These are phyloP conservation scores for Sphaerulina musiva DNA, from an alignment of 2,329 filamentous ascomycete species.

Conservation along the genomic window DNA sequence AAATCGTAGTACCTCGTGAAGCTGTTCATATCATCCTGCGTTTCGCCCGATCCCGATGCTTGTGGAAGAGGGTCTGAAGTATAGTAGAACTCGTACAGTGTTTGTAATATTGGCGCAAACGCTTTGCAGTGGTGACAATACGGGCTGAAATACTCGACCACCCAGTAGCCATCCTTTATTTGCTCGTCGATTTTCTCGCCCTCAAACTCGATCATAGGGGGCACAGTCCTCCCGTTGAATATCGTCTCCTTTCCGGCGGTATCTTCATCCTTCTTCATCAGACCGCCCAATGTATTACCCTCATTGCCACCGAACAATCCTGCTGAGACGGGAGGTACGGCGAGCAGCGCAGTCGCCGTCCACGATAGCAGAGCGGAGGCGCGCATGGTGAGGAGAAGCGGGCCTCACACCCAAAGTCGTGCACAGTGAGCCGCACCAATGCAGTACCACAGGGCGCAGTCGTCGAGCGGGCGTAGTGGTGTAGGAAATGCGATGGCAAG, in stretches of 20 bases:
- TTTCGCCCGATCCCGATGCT: slow-evolving; percentile 39
- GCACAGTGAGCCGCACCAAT: background rate
- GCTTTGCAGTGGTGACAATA: slow-evolving; percentile 64
- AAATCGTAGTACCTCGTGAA: slow-evolving; percentile 85
- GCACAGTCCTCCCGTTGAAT: slow-evolving; percentile 63
- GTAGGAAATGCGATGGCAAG: slow-evolving; percentile 2
- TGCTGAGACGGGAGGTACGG: slow-evolving; percentile 13
- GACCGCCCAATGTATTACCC: background rate
- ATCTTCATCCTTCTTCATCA: slow-evolving; percentile 14
- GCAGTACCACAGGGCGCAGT: background rate
- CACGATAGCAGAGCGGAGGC: slow-evolving; percentile 26
- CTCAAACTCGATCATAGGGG: slow-evolving; percentile 57
- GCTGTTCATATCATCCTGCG: slow-evolving; percentile 50
- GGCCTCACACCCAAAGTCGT: slow-evolving; percentile 4
- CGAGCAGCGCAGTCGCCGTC: slow-evolving; percentile 28
- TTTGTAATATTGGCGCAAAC: slow-evolving; percentile 82
- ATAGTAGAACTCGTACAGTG: slow-evolving; percentile 89
- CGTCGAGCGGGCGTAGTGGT: background rate
- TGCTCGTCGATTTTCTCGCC: slow-evolving; percentile 53
- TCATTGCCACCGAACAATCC: slow-evolving; percentile 6
- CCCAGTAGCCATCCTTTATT: slow-evolving; percentile 61
- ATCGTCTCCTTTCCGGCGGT: slow-evolving; percentile 39
- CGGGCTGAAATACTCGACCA: slow-evolving; percentile 49
- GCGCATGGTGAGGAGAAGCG: slow-evolving; percentile 25
- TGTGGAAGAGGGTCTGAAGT: slow-evolving; percentile 66